phyloP scores from a whole-genome alignment of 345 rosid species.

The Cardamine resedifolia region DNA sequence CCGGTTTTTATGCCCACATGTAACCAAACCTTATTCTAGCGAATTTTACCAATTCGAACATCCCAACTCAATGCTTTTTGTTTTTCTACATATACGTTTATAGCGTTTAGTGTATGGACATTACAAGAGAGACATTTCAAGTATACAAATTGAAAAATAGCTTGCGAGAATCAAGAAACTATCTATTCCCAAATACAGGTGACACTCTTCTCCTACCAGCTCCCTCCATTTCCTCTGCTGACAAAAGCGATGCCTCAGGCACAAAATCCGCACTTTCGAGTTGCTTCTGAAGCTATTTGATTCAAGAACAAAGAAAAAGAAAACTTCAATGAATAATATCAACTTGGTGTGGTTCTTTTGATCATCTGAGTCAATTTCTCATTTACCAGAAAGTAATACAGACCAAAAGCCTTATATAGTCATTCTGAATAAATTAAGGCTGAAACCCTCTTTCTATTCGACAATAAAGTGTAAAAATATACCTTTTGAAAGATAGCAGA shows the following conservation, averaged over 20 bases:
- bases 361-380: neutral
- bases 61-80: too few relatives aligned
- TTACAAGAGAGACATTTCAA: neutral
- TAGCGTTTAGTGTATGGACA: neutral
- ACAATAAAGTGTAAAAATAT: neutral
- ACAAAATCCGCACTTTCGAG: constrained; percentile 60
- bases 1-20: too few relatives aligned
- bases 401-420: neutral
- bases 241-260: constrained; percentile 51
- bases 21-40: too few relatives aligned
- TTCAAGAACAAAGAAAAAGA: neutral
- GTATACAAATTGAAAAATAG: too few relatives aligned
- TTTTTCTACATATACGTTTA: neutral
- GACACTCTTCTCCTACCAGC: constrained; percentile 60
- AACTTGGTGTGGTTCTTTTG: neutral
- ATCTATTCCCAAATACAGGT: constrained; percentile 52
- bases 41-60: too few relatives aligned
- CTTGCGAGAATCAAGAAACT: neutral
- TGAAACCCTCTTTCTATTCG: neutral
- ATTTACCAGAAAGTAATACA: neutral
- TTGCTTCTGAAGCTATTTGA: constrained; percentile 58
- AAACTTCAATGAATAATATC: neutral
- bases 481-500: constrained; percentile 73
- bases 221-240: constrained; percentile 65
- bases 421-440: neutral